Percentiles rank a stretch among this genome's conserved stretches.
Evolutionary conservation across 495 filamentous ascomycete species (phyloP).

Genomic region (Aspergillus avenaceus): DNA sequence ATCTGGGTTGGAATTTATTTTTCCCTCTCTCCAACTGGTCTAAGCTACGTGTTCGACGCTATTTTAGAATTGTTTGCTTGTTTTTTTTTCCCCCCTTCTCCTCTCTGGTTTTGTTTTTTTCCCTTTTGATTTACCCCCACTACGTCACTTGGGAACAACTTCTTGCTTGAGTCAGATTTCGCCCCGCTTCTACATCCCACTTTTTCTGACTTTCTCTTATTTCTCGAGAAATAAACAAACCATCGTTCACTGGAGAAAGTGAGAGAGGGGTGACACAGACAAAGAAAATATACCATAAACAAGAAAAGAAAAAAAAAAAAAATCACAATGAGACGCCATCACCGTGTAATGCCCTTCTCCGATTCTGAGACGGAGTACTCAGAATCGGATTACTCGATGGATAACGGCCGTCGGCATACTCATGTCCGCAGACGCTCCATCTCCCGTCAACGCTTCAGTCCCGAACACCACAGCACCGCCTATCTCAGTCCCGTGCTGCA

Average conservation of each 20-base stretch:
- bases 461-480: conserved; percentile 18
- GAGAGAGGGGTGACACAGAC: not conserved
- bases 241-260: not conserved
- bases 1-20: not conserved
- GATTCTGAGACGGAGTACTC: conserved; percentile 39
- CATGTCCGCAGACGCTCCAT: conserved; percentile 29
- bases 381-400: conserved; percentile 38
- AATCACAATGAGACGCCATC: conserved; percentile 5
- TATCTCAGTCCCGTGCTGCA: conserved; percentile 20
- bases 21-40: too few relatives aligned
- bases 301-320: not conserved
- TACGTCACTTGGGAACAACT: not conserved
- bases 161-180: not conserved
- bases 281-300: conserved; percentile 2
- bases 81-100: not conserved
- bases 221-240: not conserved
- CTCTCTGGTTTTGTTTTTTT: not conserved
- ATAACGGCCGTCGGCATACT: conserved; percentile 18
- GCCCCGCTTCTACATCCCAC: not conserved
- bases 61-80: too few relatives aligned
- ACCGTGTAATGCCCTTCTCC: conserved; percentile 13
- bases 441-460: conserved; percentile 31
- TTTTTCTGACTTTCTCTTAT: too few relatives aligned
- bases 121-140: not conserved
- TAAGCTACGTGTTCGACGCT: too few relatives aligned